A percentile compares a stretch with the other conserved stretches of the same genome.
Conservation (phyloP, 768 basidiomycete species). For the Xerocomellus dryophilus region DNA sequence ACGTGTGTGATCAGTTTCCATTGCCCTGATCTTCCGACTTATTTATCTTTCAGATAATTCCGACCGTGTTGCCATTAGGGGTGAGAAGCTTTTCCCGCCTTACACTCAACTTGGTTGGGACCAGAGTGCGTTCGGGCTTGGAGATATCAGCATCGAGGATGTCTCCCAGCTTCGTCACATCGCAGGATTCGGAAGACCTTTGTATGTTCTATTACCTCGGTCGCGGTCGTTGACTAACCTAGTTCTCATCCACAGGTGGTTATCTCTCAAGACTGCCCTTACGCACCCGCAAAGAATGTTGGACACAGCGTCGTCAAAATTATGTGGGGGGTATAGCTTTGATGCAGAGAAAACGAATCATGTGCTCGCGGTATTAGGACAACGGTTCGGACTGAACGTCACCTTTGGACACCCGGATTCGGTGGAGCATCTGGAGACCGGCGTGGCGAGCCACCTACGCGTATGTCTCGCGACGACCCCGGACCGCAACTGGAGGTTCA, state of each 20-base stretch:
- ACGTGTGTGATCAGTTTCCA: neutral
- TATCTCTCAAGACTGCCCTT: neutral
- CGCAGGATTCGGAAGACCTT: neutral
- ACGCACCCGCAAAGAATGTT: neutral
- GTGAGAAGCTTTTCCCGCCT: slow-evolving; percentile 3
- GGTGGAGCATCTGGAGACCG: neutral
- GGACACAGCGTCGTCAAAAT: neutral
- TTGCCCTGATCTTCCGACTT: neutral
- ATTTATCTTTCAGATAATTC: slow-evolving; percentile 10
- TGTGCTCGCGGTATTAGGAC: neutral
- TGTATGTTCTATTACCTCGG: neutral
- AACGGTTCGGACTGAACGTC: slow-evolving; percentile 6
- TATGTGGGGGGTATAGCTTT: neutral
- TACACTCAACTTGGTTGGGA: slow-evolving; percentile 17
- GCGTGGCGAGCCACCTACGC: slow-evolving; percentile 14
- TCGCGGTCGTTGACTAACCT: neutral
- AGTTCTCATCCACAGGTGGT: neutral
- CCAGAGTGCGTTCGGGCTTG: neutral
- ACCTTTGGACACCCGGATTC: slow-evolving; percentile 2
- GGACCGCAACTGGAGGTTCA: slow-evolving; percentile 12
- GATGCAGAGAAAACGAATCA: neutral
- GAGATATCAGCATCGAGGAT: neutral
- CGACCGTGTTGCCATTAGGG: neutral
- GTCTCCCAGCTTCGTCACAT: slow-evolving; percentile 1
- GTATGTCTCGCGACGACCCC: slow-evolving; percentile 7